These are phyloP conservation scores for Brachypodium distachyon DNA, from an alignment of 202 grass and related monocot species.

Conservation along the genomic window DNA sequence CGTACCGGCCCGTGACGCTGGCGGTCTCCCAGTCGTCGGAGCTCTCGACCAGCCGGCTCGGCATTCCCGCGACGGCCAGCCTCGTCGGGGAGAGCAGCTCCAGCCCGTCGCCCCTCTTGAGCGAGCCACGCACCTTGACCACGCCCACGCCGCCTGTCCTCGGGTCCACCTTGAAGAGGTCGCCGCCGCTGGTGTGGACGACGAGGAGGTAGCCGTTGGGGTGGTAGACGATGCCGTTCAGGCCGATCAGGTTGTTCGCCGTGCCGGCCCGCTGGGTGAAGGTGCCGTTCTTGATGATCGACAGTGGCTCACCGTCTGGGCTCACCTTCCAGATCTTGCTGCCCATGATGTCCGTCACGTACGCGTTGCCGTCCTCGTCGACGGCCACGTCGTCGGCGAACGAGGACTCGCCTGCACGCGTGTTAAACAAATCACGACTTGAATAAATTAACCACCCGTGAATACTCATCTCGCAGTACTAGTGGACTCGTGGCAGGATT, in stretches of 20 bases:
- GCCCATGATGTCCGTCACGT: slow-evolving; percentile 57
- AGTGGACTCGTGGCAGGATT: too few species aligned
- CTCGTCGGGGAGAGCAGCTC: slow-evolving; percentile 63
- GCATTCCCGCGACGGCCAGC: slow-evolving; percentile 50
- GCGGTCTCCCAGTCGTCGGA: slow-evolving; percentile 76
- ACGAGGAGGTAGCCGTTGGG: slow-evolving; percentile 82
- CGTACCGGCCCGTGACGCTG: slow-evolving; percentile 38
- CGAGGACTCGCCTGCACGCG: slow-evolving; percentile 45
- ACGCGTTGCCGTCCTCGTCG: slow-evolving; percentile 72
- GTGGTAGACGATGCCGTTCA: slow-evolving; percentile 84
- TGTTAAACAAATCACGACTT: too few species aligned
- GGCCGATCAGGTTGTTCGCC: slow-evolving; percentile 49
- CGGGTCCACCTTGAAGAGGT: slow-evolving; percentile 69
- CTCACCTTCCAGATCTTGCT: slow-evolving; percentile 92
- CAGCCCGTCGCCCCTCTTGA: slow-evolving; percentile 63
- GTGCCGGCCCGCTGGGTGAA: slow-evolving; percentile 50
- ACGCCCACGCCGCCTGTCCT: slow-evolving; percentile 31
- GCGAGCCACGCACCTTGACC: slow-evolving; percentile 55
- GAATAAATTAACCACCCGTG: too few species aligned
- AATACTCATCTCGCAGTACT: too few species aligned
- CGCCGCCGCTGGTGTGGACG: slow-evolving; percentile 66
- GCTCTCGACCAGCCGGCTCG: slow-evolving; percentile 67
- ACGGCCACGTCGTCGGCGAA: slow-evolving; percentile 74
- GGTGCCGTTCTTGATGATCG: slow-evolving; percentile 48
- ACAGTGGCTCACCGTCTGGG: slow-evolving; percentile 48